Percentiles rank a stretch among this genome's conserved stretches.
Conservation (phyloP, 31 red algal genomes). For the Odonthalia washingtoniensis region DNA sequence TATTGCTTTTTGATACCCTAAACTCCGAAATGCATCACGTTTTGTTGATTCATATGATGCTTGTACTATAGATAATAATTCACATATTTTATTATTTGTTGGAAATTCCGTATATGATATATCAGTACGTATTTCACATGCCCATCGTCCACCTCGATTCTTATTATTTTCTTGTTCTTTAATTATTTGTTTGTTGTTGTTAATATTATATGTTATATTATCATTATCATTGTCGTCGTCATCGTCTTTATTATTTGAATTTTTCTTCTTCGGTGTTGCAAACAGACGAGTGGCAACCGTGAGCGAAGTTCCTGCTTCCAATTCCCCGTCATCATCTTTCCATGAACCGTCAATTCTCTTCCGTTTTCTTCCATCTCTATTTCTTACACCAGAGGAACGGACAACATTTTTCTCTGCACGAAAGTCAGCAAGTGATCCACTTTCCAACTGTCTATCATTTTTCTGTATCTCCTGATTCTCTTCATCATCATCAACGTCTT, state of each 20-base stretch:
- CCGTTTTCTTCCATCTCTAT: neutral
- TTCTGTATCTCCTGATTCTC: too few relatives aligned
- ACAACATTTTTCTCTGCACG: neutral
- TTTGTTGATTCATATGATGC: constrained; percentile 53
- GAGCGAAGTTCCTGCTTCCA: neutral
- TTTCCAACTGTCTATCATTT: too few relatives aligned
- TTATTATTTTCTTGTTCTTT: neutral
- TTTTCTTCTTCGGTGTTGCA: neutral
- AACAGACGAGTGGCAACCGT: constrained; percentile 10
- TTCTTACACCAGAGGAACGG: neutral
- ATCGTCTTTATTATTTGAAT: neutral
- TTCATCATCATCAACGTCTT: too few relatives aligned
- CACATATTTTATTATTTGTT: constrained; percentile 70
- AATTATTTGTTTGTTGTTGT: neutral
- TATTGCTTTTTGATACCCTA: constrained; percentile 75
- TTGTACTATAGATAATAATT: constrained; percentile 56
- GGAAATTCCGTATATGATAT: constrained; percentile 57
- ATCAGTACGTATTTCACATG: constrained; percentile 62
- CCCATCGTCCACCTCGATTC: constrained; percentile 38
- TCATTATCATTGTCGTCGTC: neutral
- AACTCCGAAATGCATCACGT: constrained; percentile 61
- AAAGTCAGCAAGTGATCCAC: constrained; percentile 15
- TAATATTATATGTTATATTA: neutral
- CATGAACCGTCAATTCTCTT: neutral
- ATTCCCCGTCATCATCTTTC: neutral